Base-by-base conservation (phyloP, 768 basidiomycete genomes). In the Tylopilus plumbeoviolaceoides region DNA sequence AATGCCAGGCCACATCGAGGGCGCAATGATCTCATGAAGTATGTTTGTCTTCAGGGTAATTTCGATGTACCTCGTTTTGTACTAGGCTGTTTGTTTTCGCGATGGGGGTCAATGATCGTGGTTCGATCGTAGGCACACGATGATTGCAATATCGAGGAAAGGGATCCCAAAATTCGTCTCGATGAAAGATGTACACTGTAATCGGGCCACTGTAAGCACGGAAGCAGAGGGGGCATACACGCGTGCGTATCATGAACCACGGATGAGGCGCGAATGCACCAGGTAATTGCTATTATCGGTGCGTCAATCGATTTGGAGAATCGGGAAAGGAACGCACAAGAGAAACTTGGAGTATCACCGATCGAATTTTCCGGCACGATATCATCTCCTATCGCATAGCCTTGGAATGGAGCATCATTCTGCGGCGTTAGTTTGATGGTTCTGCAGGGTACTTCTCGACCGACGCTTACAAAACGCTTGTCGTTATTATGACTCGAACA, bases 261-360 rank as follows among this genome's bases (percentile, higher is more conserved):
- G 44, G 23, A 8, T 30, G 23, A 23, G 23, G 23, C 23, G 23
- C 23, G 23, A 3, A 23, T 14, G 14, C 7, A 9, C 25, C n/a
- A 27, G 44, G 39, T 15, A 41, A 36, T 44, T 1, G 12, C 30
- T 8, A 18, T 28, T 40, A 47, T 50, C 30, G 25, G 43, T 45
- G 36, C 21, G 50, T 44, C 28, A 49, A 53, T 45, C 51, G 38
- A 33, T 8, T n/a, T 25, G 43, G 53, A 43, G 59, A 52, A 64
- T 54, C 56, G 25, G 39, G 35, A 33, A 44, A 27, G 27, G 59
- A 61, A 58, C 25, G 21, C 12, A 33, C 7, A 20, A 35, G 33
- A 25, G 27, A 18, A 23, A 33, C 2, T 4, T 20, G 28, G 51
- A 39, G 39, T 38, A 39, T 54, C 50, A 30, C 40, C 6, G 38